Base-by-base conservation (phyloP, 2,329 filamentous ascomycete genomes). In the Chrysosporium queenslandicum region DNA sequence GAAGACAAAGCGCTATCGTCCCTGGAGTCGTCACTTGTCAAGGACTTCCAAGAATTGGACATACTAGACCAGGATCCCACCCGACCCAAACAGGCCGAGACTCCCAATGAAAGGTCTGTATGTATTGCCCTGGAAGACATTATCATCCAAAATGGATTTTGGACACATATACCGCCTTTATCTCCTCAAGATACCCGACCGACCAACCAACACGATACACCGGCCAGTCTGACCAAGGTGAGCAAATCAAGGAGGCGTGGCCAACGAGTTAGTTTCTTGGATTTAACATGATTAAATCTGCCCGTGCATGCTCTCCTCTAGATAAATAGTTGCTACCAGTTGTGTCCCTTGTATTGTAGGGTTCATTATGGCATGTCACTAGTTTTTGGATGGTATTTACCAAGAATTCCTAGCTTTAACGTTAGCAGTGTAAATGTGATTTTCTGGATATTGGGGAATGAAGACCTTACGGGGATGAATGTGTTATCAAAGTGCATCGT, bases 81-180 rank as follows among this genome's bases (percentile, higher is more conserved):
- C 2, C 21, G 23, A 7, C 11, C 27, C 21, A 39, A 11, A 39
- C n/a, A 40, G 32, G 16, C 49, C 12, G 23, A 25, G 20, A 14
- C 14, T n/a, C 32, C 42, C 8, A 8, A 4, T n/a, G n/a, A 25
- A 6, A 14, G 18, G 20, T 1, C 16, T 5, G 14, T 30, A 18
- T 20, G 45, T 37, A 39, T 45, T 20, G 27, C 37, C 5, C 9
- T 47, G 18, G 18, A 29, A 27, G 23, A 52, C 14, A 40, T 53
- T 20, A 27, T 34, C 2, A 51, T 52, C 14, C 16, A 40, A 6
- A 39, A 52, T 36, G 54, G 54, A 18, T 52, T 51, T 46, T 55
- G 54, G 54, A 39, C 18, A 16, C 23, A 42, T 43, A 18, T 8
- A 34, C 37, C 45, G 9, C 6, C 29, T 2, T 20, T 27, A 37